These are phyloP conservation scores for Nematodospora valgi DNA, from an alignment of 805 yeast species.

Conservation along the genomic window DNA sequence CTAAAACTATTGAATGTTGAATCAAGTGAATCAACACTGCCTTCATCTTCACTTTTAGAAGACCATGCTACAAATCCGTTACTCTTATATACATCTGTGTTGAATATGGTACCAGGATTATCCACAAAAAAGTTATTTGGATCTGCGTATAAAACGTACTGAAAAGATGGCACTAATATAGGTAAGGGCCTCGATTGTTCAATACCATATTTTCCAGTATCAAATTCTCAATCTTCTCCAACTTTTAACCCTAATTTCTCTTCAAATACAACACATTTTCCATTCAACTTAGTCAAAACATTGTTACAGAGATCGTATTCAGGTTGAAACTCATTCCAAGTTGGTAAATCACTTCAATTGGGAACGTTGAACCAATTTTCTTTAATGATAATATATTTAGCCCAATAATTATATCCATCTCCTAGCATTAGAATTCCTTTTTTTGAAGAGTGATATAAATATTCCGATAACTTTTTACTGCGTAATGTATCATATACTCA, in stretches of 20 bases:
- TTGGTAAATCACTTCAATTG: conserved; percentile 49
- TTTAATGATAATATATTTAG: conserved; percentile 46
- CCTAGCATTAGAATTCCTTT: too few relatives aligned
- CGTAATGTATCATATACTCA: too few relatives aligned
- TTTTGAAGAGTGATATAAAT: too few relatives aligned
- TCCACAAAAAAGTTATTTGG: conserved; percentile 45
- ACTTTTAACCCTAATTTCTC: conserved; percentile 13
- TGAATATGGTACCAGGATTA: conserved; percentile 44
- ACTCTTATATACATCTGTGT: conserved; percentile 42
- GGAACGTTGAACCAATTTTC: conserved; percentile 39
- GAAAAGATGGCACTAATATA: conserved; percentile 57
- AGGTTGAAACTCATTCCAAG: conserved; percentile 40
- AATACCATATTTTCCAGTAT: conserved; percentile 49
- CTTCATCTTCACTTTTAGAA: not conserved
- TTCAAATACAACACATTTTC: conserved; percentile 38
- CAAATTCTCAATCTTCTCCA: conserved; percentile 19
- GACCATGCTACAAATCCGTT: conserved; percentile 51
- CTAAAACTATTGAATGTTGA: conserved; percentile 17
- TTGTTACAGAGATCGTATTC: conserved; percentile 29
- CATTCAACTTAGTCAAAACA: conserved; percentile 31
- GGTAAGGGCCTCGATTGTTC: conserved; percentile 55
- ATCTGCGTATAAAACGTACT: conserved; percentile 45
- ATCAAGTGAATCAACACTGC: not conserved
- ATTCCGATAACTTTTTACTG: too few relatives aligned
- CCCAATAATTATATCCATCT: too few relatives aligned